A percentile compares a stretch with the other conserved stretches of the same genome.
Conservation (phyloP, 208 protist genomes). For the Trypanosoma brucei region DNA sequence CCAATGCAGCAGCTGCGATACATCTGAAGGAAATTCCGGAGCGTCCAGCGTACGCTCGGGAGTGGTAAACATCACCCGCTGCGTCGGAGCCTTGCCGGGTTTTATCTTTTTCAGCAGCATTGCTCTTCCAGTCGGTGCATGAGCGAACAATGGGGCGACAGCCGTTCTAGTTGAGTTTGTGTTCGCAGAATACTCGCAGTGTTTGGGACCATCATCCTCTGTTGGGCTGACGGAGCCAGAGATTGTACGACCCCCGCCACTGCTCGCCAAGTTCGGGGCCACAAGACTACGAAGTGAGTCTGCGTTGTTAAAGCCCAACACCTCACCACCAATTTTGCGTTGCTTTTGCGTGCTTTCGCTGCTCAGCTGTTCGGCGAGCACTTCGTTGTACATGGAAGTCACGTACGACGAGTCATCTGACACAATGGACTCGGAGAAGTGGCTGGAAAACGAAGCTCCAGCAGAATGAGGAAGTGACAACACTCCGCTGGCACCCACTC, state of each 20-base stretch:
- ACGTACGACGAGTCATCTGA: conserved; percentile 81
- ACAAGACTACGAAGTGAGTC: conserved; percentile 1
- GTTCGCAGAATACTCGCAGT: background rate
- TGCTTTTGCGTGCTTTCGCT: conserved; percentile 18
- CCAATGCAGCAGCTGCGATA: conserved; percentile 77
- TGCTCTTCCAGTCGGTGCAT: conserved; percentile 5
- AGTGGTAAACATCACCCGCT: conserved; percentile 57
- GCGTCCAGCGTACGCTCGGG: conserved; percentile 77
- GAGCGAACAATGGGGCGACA: background rate
- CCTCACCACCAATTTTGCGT: conserved; percentile 26
- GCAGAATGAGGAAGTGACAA: conserved; percentile 10
- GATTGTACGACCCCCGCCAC: background rate
- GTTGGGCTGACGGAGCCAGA: background rate
- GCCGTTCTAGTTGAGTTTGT: background rate
- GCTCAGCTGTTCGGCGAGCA: conserved; percentile 70
- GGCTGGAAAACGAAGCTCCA: conserved; percentile 35
- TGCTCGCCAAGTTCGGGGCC: background rate
- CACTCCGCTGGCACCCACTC: conserved; percentile 1
- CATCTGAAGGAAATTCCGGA: conserved; percentile 53
- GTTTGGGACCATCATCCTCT: background rate
- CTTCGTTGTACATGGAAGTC: conserved; percentile 82
- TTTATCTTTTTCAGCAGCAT: conserved; percentile 17
- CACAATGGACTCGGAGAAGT: conserved; percentile 70
- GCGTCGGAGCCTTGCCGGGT: conserved; percentile 4
- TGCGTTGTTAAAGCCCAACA: conserved; percentile 22